Conservation (phyloP, 2,329 filamentous ascomycete species). For the Orbilia oligospora region DNA sequence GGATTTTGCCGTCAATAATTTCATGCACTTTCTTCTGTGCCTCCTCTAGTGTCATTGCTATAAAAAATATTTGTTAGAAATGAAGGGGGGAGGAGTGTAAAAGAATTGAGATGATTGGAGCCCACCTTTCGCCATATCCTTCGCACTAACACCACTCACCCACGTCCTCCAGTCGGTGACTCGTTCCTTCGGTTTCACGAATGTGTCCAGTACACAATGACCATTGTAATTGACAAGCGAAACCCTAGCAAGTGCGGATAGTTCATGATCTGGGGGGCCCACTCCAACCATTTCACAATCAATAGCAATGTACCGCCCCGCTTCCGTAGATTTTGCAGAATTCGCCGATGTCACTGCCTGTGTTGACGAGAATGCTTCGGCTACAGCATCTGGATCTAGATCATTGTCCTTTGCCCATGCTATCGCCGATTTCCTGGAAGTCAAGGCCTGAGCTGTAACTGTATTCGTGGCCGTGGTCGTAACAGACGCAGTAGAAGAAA, state of each 20-base stretch:
- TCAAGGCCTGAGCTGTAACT: neutral
- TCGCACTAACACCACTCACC: constrained; percentile 84
- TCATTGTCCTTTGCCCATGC: constrained; percentile 53
- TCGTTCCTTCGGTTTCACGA: constrained; percentile 81
- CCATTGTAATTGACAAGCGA: constrained; percentile 96
- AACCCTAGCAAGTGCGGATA: constrained; percentile 85
- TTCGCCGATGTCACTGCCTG: neutral
- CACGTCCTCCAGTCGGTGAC: constrained; percentile 92
- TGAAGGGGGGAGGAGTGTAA: too few relatives aligned
- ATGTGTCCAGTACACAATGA: constrained; percentile 92
- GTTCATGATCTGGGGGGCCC: constrained; percentile 76
- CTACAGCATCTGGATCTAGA: constrained; percentile 64
- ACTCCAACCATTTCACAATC: constrained; percentile 99
- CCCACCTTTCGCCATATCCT: constrained; percentile 74
- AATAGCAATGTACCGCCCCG: constrained; percentile 91
- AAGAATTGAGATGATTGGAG: constrained; percentile 63
- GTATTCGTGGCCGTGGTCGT: neutral
- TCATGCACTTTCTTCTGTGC: constrained; percentile 81
- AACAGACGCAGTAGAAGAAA: constrained; percentile 5
- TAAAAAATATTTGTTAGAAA: constrained; percentile 47
- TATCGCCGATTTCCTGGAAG: constrained; percentile 35
- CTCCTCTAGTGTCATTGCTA: constrained; percentile 79
- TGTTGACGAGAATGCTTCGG: constrained; percentile 21
- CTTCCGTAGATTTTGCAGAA: constrained; percentile 71
- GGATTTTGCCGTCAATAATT: constrained; percentile 78